These are phyloP conservation scores for Cercospora sp. DNA, from an alignment of 2,329 filamentous ascomycete genomes.

Conservation along the genomic window DNA sequence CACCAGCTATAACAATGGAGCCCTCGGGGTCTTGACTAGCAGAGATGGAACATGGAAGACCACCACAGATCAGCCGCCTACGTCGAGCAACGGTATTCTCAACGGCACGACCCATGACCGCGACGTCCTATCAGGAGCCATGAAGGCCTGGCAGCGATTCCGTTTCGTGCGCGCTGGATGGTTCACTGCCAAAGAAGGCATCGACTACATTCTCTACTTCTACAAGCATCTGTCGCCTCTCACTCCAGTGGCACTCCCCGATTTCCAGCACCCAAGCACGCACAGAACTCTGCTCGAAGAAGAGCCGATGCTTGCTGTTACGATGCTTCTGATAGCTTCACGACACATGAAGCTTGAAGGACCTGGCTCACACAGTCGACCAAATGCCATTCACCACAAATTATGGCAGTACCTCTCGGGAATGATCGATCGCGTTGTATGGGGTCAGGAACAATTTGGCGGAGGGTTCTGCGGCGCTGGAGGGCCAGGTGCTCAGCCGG, in stretches of 20 bases:
- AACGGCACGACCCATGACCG: conserved; percentile 37
- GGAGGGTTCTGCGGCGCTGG: conserved; percentile 80
- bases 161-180: conserved; percentile 95
- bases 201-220: conserved; percentile 94
- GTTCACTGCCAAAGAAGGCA: conserved; percentile 91
- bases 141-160: conserved; percentile 87
- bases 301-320: conserved; percentile 89
- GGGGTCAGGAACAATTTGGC: conserved; percentile 94
- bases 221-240: conserved; percentile 88
- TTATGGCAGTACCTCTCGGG: conserved; percentile 91
- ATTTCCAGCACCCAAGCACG: conserved; percentile 78
- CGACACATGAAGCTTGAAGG: conserved; percentile 79
- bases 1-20: conserved; percentile 26
- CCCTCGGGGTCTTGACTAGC: conserved; percentile 25
- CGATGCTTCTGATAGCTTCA: conserved; percentile 85
- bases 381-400: conserved; percentile 90
- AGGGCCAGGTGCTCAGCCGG: conserved; percentile 52
- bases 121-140: conserved; percentile 58
- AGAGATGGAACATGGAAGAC: conserved; percentile 30
- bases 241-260: conserved; percentile 89
- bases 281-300: conserved; percentile 80
- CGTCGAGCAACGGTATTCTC: conserved; percentile 16
- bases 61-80: conserved; percentile 27
- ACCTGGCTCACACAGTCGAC: conserved; percentile 77
- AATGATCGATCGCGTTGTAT: conserved; percentile 93